phyloP scores from a whole-genome alignment of 768 basidiomycete genomes.

The Pleurotus djamor region DNA sequence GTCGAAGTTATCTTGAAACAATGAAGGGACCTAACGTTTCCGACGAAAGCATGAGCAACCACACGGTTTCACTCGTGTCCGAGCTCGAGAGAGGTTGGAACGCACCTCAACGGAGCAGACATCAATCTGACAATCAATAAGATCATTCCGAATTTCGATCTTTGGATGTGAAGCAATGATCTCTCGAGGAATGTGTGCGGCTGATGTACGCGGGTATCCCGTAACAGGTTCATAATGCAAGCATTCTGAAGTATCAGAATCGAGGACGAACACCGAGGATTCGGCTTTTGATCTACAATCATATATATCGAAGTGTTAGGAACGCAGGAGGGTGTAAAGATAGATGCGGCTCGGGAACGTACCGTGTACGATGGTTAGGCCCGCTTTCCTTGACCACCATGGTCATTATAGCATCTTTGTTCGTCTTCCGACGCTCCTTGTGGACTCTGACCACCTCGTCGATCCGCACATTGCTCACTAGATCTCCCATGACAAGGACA shows the following conservation, averaged over 20 bases:
- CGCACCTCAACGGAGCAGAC: slow-evolving; percentile 90
- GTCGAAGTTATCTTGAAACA: slow-evolving; percentile 99
- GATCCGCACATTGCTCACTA: slow-evolving; percentile 91
- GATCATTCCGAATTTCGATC: slow-evolving; percentile 84
- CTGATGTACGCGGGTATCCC: slow-evolving; percentile 63
- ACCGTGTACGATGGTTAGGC: slow-evolving; percentile 72
- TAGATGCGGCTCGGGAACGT: slow-evolving; percentile 17
- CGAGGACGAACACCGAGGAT: slow-evolving; percentile 76
- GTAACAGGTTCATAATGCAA: slow-evolving; percentile 81
- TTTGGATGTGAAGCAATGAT: slow-evolving; percentile 71
- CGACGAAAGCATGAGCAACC: neutral
- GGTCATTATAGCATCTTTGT: slow-evolving; percentile 96
- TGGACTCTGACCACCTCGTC: slow-evolving; percentile 88
- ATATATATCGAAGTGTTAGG: neutral
- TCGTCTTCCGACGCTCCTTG: slow-evolving; percentile 80
- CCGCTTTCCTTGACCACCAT: slow-evolving; percentile 89
- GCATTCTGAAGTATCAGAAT: slow-evolving; percentile 74
- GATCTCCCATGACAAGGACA: slow-evolving; percentile 87
- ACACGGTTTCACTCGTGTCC: neutral
- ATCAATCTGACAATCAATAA: slow-evolving; percentile 87
- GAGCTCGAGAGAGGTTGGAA: neutral
- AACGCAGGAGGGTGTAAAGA: slow-evolving; percentile 4
- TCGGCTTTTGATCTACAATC: slow-evolving; percentile 62
- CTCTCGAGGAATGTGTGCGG: slow-evolving; percentile 74
- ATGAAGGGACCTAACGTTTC: slow-evolving; percentile 72